Conservation (phyloP, 169 alveolate genomes). For the Miamiensis avidus region DNA sequence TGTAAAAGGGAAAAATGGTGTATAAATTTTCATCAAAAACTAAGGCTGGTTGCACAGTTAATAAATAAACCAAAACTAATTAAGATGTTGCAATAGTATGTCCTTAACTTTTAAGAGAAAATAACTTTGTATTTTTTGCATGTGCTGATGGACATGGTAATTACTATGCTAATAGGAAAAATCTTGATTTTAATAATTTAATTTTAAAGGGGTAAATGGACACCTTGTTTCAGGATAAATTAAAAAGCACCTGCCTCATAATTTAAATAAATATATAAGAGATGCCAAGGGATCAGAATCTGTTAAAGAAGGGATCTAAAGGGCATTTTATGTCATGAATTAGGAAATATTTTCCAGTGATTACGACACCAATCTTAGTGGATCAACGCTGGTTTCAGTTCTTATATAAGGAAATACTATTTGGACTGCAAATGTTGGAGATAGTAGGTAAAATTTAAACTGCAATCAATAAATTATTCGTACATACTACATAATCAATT, state of each 20-base stretch:
- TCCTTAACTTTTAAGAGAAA: conserved; percentile 23
- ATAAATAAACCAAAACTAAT: conserved; percentile 42
- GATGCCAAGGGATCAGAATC: background rate
- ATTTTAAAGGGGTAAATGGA: conserved; percentile 29
- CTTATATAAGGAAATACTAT: conserved; percentile 19
- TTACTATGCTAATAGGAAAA: background rate
- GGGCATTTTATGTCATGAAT: conserved; percentile 31
- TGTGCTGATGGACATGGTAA: conserved; percentile 52
- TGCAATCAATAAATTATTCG: too few species aligned
- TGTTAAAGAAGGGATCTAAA: conserved; percentile 1
- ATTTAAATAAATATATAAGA: background rate
- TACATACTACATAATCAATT: background rate
- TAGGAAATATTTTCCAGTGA: conserved; percentile 34
- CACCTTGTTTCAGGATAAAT: conserved; percentile 36
- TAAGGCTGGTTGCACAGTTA: conserved; percentile 39
- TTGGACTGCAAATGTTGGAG: conserved; percentile 47
- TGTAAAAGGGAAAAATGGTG: background rate
- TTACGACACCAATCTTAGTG: conserved; percentile 27
- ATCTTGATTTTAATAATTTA: background rate
- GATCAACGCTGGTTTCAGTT: conserved; percentile 42
- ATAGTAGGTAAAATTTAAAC: conserved; percentile 11
- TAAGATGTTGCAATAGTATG: conserved; percentile 34
- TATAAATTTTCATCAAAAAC: conserved; percentile 33
- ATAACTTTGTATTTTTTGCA: conserved; percentile 30
- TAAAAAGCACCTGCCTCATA: conserved; percentile 21